phyloP scores from a whole-genome alignment of 176 grass and related monocot genomes.

The Triticum aestivum region IWGSC_CS_RefSeq_v2.1 NC_057808.1:315088369-315088868 shows the following conservation, averaged over 20 bases:
- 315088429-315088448: background rate
- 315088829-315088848: background rate
- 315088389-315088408: background rate
- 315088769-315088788: conserved; percentile 8
- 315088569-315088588: conserved; percentile 19
- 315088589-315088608: conserved; percentile 9
- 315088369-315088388: background rate
- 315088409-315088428: background rate
- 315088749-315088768: background rate
- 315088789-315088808: background rate
- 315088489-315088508: background rate
- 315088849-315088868: background rate
- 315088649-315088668: background rate
- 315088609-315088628: conserved; percentile 27
- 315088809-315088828: background rate
- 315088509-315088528: conserved; percentile 1
- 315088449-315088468: conserved; percentile 23
- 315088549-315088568: conserved; percentile 19
- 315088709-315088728: background rate
- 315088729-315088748: conserved; percentile 20
- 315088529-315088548: background rate
- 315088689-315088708: conserved; percentile 13
- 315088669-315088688: conserved; percentile 45
- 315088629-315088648: conserved; percentile 26
- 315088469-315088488: conserved; percentile 22